These are phyloP conservation scores for Arthroderma sp. DNA, from an alignment of 2,329 filamentous ascomycete species.

Conservation along the genomic window DNA sequence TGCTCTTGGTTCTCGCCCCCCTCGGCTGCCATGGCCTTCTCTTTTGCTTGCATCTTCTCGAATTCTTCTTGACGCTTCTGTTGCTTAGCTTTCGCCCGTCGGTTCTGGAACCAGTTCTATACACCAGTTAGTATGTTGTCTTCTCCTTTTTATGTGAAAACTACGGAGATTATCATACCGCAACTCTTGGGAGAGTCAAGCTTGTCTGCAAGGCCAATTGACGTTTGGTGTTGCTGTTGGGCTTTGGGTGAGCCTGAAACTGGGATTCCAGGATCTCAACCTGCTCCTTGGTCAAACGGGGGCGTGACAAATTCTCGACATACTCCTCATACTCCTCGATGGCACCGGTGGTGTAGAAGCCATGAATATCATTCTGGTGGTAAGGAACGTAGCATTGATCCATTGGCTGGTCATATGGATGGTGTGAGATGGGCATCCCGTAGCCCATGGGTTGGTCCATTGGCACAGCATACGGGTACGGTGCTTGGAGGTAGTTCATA, in stretches of 20 bases:
- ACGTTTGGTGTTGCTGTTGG: constrained; percentile 39
- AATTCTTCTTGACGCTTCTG: constrained; percentile 40
- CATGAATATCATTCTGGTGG: constrained; percentile 6
- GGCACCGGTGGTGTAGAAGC: constrained; percentile 9
- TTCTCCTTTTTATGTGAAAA: not conserved
- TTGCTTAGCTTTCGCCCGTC: constrained; percentile 41
- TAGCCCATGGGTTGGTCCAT: constrained; percentile 29
- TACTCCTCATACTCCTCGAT: constrained; percentile 36
- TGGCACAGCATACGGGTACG: constrained; percentile 27
- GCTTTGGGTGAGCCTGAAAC: constrained; percentile 40
- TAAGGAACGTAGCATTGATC: constrained; percentile 10
- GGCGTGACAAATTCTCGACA: constrained; percentile 37
- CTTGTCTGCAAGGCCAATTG: constrained; percentile 39
- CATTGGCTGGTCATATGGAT: constrained; percentile 6
- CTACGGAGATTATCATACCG: constrained; percentile 29
- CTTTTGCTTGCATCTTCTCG: constrained; percentile 31
- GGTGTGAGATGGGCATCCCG: constrained; percentile 11
- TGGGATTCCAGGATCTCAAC: constrained; percentile 39
- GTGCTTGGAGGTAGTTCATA: constrained; percentile 32
- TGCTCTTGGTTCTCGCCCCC: constrained; percentile 8
- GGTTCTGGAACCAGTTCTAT: constrained; percentile 44
- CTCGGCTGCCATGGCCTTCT: constrained; percentile 6
- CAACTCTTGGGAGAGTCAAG: constrained; percentile 38
- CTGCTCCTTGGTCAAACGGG: constrained; percentile 41
- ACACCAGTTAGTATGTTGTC: constrained; percentile 3